These are phyloP conservation scores for Tylopilus felleus DNA, from an alignment of 768 basidiomycete species.

Conservation along the genomic window DNA sequence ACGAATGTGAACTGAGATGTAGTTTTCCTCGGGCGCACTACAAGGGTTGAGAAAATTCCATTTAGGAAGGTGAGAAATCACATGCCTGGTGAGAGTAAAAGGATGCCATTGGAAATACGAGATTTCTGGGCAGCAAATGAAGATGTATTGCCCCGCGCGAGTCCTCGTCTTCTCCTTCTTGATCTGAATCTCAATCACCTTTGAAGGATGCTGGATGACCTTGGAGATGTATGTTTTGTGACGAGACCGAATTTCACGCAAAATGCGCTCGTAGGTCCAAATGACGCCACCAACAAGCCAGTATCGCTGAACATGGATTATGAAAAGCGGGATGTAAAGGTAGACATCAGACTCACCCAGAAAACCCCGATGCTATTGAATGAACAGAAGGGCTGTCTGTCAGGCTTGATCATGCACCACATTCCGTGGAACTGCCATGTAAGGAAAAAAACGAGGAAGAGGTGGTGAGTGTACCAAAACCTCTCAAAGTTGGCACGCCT, in stretches of 20 bases:
- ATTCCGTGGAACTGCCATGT: constrained; percentile 94
- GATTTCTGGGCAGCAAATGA: constrained; percentile 85
- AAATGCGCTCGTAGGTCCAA: constrained; percentile 83
- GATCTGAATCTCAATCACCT: constrained; percentile 93
- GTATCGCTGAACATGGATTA: constrained; percentile 55
- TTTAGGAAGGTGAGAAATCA: neutral
- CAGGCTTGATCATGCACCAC: constrained; percentile 96
- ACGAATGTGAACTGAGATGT: constrained; percentile 91
- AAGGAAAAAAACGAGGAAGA: constrained; percentile 92
- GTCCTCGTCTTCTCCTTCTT: constrained; percentile 89
- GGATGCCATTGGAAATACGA: constrained; percentile 98
- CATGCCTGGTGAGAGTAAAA: constrained; percentile 84
- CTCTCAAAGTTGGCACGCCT: constrained; percentile 77
- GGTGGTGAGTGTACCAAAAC: constrained; percentile 88
- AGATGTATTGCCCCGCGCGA: constrained; percentile 90
- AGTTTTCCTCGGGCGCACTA: constrained; percentile 93
- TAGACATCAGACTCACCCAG: constrained; percentile 60
- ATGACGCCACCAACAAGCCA: constrained; percentile 86
- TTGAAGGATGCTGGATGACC: constrained; percentile 93
- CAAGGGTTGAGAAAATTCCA: neutral
- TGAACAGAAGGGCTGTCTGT: constrained; percentile 84
- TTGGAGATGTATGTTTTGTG: constrained; percentile 92
- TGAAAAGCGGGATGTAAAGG: constrained; percentile 2
- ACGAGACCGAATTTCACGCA: constrained; percentile 88
- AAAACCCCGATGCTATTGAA: constrained; percentile 86